Percentiles rank a stretch among this genome's conserved stretches.
phyloP scores from a whole-genome alignment of 148 eudicot genomes.

The Vaccinium macrocarpon region DNA sequence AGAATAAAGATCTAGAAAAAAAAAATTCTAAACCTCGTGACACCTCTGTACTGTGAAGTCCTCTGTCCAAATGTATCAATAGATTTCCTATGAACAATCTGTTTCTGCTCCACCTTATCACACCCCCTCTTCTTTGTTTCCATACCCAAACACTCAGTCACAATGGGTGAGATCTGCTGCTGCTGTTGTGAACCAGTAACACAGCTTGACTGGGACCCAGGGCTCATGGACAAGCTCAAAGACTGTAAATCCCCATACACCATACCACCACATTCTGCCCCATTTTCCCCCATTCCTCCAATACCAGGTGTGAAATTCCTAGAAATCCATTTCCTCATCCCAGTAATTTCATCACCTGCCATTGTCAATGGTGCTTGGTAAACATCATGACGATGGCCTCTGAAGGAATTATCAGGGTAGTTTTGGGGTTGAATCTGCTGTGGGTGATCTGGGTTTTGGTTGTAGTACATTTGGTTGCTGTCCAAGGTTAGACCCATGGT shows the following conservation, averaged over 20 bases:
- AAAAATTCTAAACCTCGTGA: constrained; percentile 42
- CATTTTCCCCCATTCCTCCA: constrained; percentile 21
- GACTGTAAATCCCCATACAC: constrained; percentile 73
- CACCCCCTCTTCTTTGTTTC: constrained; percentile 66
- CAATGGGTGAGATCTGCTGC: constrained; percentile 48
- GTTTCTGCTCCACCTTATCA: constrained; percentile 55
- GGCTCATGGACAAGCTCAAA: constrained; percentile 82
- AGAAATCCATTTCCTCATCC: constrained; percentile 54
- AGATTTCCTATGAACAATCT: constrained; percentile 88
- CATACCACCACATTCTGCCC: constrained; percentile 27
- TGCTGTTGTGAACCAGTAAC: constrained; percentile 45
- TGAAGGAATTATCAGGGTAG: constrained; percentile 26
- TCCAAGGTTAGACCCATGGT: constrained; percentile 32
- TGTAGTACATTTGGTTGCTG: constrained; percentile 42
- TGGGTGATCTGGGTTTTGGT: constrained; percentile 28
- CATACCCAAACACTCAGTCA: constrained; percentile 38
- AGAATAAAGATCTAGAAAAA: neutral
- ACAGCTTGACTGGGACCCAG: constrained; percentile 90
- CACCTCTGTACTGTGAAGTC: constrained; percentile 96
- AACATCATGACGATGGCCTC: constrained; percentile 21
- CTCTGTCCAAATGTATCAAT: constrained; percentile 95
- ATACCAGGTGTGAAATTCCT: constrained; percentile 30
- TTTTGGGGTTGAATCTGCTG: constrained; percentile 33
- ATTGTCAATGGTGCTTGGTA: constrained; percentile 30
- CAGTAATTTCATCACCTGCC: constrained; percentile 38